These are phyloP conservation scores for Eudorina sp. DNA, from an alignment of 139 green algal genomes.

Conservation along the genomic window DNA sequence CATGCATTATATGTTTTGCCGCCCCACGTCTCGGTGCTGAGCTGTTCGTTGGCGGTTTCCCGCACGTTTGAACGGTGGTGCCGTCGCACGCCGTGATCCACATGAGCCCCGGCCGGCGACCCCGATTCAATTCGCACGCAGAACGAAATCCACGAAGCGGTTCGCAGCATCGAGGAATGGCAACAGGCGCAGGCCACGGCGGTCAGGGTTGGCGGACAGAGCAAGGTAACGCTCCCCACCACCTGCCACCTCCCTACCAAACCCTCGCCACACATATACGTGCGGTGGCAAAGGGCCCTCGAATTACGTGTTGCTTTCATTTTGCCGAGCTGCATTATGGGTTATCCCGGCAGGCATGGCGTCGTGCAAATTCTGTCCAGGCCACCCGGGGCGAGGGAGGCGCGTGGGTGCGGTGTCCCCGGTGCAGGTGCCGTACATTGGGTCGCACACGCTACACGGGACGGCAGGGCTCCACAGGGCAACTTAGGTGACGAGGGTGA, in stretches of 20 bases:
- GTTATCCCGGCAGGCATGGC: background rate
- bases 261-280: no score
- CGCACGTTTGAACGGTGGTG: background rate
- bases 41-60: background rate
- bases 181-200: background rate
- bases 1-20: background rate
- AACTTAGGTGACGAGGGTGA: no score
- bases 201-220: background rate
- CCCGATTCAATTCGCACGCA: background rate
- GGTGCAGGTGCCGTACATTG: no score
- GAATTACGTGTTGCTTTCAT: background rate
- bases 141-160: conserved; percentile 17
- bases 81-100: background rate
- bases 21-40: background rate
- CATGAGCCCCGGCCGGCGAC: background rate
- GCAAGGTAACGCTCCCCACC: no score
- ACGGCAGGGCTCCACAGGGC: no score
- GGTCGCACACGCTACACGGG: no score
- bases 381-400: no score
- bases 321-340: background rate
- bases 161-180: conserved; percentile 34
- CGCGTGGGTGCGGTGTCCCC: no score
- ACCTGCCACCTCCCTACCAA: no score
- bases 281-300: background rate
- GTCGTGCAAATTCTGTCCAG: background rate